phyloP scores from a whole-genome alignment of 2,329 filamentous ascomycete species.

The Epichloe coenophiala region DNA sequence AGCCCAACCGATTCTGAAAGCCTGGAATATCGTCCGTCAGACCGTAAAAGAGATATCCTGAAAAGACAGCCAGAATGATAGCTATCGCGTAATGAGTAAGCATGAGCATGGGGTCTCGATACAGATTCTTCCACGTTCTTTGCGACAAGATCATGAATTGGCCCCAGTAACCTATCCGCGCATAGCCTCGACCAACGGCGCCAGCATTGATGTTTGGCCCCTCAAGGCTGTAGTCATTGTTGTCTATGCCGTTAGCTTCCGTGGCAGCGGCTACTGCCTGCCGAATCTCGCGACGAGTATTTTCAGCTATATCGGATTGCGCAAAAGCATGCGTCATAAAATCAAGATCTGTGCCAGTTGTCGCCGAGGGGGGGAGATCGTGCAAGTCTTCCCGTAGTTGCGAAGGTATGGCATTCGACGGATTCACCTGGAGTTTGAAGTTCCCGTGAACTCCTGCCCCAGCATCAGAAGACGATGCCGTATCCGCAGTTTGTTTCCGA shows the following conservation, averaged over 20 bases:
- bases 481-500: constrained; percentile 49
- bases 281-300: constrained; percentile 66
- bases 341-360: constrained; percentile 65
- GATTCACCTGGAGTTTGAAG: constrained; percentile 37
- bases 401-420: constrained; percentile 31
- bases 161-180: constrained; percentile 61
- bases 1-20: constrained; percentile 91
- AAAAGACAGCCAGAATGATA: constrained; percentile 84
- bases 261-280: constrained; percentile 51
- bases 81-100: constrained; percentile 96
- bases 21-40: constrained; percentile 91
- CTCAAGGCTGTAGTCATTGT: constrained; percentile 34
- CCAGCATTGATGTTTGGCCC: constrained; percentile 37
- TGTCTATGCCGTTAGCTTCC: constrained; percentile 50
- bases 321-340: constrained; percentile 63
- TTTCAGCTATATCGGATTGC: constrained; percentile 61
- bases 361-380: constrained; percentile 42
- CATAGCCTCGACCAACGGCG: constrained; percentile 64
- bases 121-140: constrained; percentile 92
- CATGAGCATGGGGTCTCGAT: constrained; percentile 97
- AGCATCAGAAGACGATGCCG: constrained; percentile 47
- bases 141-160: constrained; percentile 85
- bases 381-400: constrained; percentile 59
- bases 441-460: constrained; percentile 36
- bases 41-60: constrained; percentile 91